These are phyloP conservation scores for Toxoplasma gondii DNA, from an alignment of 169 alveolate genomes.

Conservation along the genomic window DNA sequence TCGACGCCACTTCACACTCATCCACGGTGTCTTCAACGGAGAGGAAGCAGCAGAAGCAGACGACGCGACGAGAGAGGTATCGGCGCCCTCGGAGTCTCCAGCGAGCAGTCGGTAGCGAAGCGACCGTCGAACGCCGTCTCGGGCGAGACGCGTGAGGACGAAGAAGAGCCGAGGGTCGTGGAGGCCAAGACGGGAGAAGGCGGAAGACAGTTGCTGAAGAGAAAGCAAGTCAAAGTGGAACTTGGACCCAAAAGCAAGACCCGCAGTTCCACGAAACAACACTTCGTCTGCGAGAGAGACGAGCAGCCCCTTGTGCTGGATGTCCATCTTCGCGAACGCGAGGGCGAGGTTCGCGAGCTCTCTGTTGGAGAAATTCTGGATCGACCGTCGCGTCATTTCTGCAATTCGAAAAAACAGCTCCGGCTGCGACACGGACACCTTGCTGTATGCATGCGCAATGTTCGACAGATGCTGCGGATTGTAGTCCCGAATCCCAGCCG, in stretches of 20 bases:
- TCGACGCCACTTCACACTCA: constrained; percentile 31
- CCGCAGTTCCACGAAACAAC: constrained; percentile 35
- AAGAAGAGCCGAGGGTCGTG: constrained; percentile 53
- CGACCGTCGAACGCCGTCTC: neutral
- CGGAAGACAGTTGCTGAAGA: constrained; percentile 30
- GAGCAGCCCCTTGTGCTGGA: constrained; percentile 23
- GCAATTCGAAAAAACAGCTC: neutral
- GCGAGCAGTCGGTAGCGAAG: neutral
- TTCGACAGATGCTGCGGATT: constrained; percentile 40
- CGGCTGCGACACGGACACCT: neutral
- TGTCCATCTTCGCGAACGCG: constrained; percentile 22
- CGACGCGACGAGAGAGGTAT: neutral
- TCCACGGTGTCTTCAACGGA: neutral
- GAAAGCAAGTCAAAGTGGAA: constrained; percentile 2
- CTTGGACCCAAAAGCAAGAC: neutral
- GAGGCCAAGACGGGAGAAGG: constrained; percentile 37
- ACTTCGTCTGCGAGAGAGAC: constrained; percentile 47
- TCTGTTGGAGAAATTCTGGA: neutral
- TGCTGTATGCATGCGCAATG: constrained; percentile 37
- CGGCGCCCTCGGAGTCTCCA: neutral
- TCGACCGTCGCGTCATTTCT: constrained; percentile 13
- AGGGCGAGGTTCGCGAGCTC: constrained; percentile 42
- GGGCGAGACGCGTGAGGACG: constrained; percentile 32
- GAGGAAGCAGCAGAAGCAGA: neutral
- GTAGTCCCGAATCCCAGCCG: neutral